A percentile compares a stretch with the other conserved stretches of the same genome.
Evolutionary conservation across 768 basidiomycete species (phyloP).

Genomic region (Russula foetens): DNA sequence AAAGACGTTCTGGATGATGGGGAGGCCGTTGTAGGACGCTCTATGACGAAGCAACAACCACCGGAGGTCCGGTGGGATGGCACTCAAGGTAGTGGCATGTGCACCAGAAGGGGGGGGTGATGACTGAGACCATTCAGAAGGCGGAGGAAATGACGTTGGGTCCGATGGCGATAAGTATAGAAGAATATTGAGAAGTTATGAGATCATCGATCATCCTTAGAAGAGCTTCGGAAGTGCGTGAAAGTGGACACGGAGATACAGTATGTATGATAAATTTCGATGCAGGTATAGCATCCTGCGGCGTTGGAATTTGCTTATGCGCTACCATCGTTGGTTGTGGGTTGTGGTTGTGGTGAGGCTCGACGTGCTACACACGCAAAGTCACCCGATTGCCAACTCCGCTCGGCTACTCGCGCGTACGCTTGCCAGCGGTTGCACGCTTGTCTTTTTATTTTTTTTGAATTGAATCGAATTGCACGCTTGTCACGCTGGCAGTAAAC

Average conservation of each 20-base stretch:
- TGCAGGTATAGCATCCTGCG: too few species aligned
- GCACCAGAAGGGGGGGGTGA: not conserved
- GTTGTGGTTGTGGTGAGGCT: too few species aligned
- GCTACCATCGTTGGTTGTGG: too few species aligned
- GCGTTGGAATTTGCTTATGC: too few species aligned
- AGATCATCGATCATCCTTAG: conserved; percentile 29
- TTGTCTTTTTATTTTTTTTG: too few species aligned
- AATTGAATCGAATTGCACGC: too few species aligned
- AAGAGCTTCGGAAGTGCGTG: conserved; percentile 8
- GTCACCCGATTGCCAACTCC: too few species aligned
- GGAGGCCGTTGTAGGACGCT: not conserved
- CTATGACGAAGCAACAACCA: not conserved
- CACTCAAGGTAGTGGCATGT: not conserved
- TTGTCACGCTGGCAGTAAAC: too few species aligned
- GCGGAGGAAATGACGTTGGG: not conserved
- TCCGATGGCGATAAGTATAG: not conserved
- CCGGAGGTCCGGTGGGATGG: conserved; percentile 1
- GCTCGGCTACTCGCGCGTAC: too few species aligned
- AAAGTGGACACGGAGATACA: not conserved
- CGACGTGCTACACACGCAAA: too few species aligned
- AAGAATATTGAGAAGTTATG: conserved; percentile 19
- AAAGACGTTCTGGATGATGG: conserved; percentile 6
- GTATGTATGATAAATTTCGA: too few species aligned
- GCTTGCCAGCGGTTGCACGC: too few species aligned
- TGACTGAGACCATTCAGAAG: not conserved